Conservation (phyloP, 2,329 filamentous ascomycete genomes). For the Juglanconis juglandina region DNA sequence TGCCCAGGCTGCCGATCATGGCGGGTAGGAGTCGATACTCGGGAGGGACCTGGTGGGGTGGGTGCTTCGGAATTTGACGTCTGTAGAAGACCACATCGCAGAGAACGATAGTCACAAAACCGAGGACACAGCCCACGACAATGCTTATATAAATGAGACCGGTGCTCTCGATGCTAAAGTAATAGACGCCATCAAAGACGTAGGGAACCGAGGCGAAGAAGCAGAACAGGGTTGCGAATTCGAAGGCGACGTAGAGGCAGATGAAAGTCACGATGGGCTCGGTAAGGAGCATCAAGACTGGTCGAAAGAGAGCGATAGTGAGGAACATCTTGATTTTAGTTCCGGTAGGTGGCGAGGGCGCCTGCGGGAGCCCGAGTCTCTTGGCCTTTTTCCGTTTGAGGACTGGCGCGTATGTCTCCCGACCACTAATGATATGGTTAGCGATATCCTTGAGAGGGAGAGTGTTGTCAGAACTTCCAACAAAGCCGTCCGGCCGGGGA, state of each 20-base stretch:
- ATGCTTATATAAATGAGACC: constrained; percentile 45
- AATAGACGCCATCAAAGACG: constrained; percentile 43
- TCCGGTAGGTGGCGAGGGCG: constrained; percentile 22
- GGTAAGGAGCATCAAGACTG: constrained; percentile 55
- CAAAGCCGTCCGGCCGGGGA: no score
- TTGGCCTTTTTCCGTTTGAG: constrained; percentile 37
- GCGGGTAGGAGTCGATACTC: constrained; percentile 58
- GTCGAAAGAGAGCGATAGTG: constrained; percentile 44
- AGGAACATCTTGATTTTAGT: constrained; percentile 33
- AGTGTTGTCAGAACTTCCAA: constrained; percentile 20
- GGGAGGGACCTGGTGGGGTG: constrained; percentile 39
- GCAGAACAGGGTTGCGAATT: constrained; percentile 50
- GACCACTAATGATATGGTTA: constrained; percentile 37
- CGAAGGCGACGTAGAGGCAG: constrained; percentile 47
- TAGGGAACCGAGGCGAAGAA: constrained; percentile 52
- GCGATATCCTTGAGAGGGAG: constrained; percentile 41
- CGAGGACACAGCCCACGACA: constrained; percentile 43
- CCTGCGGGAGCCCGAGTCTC: constrained; percentile 29
- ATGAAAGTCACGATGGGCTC: constrained; percentile 62
- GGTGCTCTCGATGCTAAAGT: constrained; percentile 39
- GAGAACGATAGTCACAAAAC: constrained; percentile 36
- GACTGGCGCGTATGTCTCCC: constrained; percentile 57
- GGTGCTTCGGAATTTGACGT: constrained; percentile 29
- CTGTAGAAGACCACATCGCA: constrained; percentile 43
- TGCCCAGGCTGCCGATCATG: constrained; percentile 53